A percentile compares a stretch with the other conserved stretches of the same genome.
Evolutionary conservation across 495 filamentous ascomycete genomes (phyloP).

Genomic region (Xylaria acuta): DNA sequence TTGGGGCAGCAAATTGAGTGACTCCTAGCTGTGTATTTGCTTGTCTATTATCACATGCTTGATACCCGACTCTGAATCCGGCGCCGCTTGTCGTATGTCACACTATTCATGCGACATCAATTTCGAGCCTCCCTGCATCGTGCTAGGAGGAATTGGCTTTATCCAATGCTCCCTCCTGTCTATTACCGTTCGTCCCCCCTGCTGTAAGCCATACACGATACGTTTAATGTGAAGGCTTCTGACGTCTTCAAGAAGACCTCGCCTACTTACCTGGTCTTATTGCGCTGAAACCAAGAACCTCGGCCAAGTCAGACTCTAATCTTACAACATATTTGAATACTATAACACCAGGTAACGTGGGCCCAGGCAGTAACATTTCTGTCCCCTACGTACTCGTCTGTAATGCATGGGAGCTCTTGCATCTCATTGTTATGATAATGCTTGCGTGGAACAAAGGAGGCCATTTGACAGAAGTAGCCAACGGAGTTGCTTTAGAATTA

Average conservation of each 20-base stretch:
- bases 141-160: background rate
- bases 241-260: background rate
- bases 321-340: background rate
- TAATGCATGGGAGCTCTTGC: background rate
- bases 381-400: background rate
- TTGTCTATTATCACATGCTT: conserved; percentile 1
- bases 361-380: background rate
- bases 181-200: background rate
- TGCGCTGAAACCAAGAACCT: too few species aligned
- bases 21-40: background rate
- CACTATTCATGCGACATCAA: background rate
- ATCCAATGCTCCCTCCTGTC: background rate
- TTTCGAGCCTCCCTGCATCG: background rate
- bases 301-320: too few species aligned
- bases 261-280: too few species aligned
- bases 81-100: background rate
- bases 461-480: background rate
- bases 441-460: background rate
- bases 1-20: background rate
- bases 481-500: background rate
- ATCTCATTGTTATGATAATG: background rate
- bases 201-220: background rate
- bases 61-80: background rate
- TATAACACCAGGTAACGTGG: too few species aligned
- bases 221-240: background rate